Evolutionary conservation across 2,329 filamentous ascomycete species (phyloP).

Genomic region (Verticillium isaacii): DNA sequence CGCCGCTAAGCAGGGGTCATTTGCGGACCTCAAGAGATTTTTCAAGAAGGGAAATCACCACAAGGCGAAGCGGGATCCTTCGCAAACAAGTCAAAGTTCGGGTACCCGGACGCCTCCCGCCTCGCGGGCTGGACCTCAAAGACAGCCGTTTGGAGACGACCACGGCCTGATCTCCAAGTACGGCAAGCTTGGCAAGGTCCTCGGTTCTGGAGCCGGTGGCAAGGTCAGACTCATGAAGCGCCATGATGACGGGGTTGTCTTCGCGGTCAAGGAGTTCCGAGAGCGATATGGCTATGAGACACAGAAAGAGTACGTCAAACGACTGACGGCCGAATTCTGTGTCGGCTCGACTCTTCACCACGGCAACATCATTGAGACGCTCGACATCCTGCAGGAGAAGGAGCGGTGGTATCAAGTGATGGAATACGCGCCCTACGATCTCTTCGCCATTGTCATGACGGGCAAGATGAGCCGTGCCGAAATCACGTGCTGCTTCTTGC

Average conservation of each 20-base stretch:
- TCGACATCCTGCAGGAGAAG: constrained; percentile 94
- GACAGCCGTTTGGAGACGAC: constrained; percentile 85
- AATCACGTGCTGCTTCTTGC: constrained; percentile 83
- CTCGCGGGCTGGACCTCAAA: constrained; percentile 25
- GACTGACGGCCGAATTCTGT: constrained; percentile 96
- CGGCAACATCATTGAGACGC: constrained; percentile 95
- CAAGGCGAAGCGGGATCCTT: constrained; percentile 61
- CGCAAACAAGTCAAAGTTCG: constrained; percentile 18
- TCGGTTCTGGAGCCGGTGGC: constrained; percentile 90
- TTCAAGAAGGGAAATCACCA: constrained; percentile 73
- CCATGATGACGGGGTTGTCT: constrained; percentile 85
- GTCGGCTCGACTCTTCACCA: constrained; percentile 96
- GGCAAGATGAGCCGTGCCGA: constrained; percentile 94
- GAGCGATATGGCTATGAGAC: constrained; percentile 89
- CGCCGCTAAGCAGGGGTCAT: constrained; percentile 64
- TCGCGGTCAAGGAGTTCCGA: constrained; percentile 96
- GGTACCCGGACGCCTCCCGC: constrained; percentile 42
- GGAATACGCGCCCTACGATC: constrained; percentile 94
- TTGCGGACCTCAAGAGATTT: constrained; percentile 95
- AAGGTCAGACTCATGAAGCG: constrained; percentile 93
- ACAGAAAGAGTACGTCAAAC: constrained; percentile 95
- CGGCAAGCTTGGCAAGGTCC: constrained; percentile 88
- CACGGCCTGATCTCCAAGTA: constrained; percentile 89
- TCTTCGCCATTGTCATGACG: constrained; percentile 98
- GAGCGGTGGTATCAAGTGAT: constrained; percentile 97